Percentiles rank a stretch among this genome's conserved stretches.
Evolutionary conservation across 768 basidiomycete genomes (phyloP).

Genomic region (Boletus sp.): DNA sequence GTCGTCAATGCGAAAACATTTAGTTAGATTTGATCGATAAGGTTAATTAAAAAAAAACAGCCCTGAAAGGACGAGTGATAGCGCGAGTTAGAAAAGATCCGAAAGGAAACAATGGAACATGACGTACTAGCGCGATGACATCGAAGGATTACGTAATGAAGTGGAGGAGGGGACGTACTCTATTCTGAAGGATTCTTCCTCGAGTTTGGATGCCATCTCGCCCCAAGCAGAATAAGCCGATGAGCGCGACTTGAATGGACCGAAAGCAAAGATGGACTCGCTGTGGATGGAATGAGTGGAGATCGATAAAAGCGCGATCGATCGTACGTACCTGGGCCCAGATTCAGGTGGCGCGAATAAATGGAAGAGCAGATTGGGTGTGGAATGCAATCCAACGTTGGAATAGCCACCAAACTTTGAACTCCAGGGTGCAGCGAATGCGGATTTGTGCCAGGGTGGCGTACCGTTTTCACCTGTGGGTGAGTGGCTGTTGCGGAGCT

Average conservation of each 20-base stretch:
- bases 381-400: constrained; percentile 56
- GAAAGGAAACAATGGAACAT: constrained; percentile 14
- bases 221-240: constrained; percentile 72
- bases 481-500: constrained; percentile 29
- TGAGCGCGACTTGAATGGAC: constrained; percentile 33
- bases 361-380: constrained; percentile 66
- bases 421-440: constrained; percentile 27
- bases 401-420: constrained; percentile 38
- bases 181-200: constrained; percentile 69
- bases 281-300: constrained; percentile 30
- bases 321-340: constrained; percentile 38
- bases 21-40: constrained; percentile 23
- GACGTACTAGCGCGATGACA: constrained; percentile 25
- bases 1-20: constrained; percentile 10
- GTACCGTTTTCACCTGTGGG: constrained; percentile 26
- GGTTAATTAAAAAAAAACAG: constrained; percentile 26
- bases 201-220: constrained; percentile 67
- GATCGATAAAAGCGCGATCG: constrained; percentile 14
- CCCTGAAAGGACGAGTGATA: background rate
- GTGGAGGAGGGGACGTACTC: constrained; percentile 65
- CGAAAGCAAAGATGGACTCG: constrained; percentile 36
- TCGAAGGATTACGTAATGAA: constrained; percentile 31
- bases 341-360: constrained; percentile 74
- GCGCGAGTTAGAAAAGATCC: constrained; percentile 23
- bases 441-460: constrained; percentile 31